Conservation (phyloP, 441 rosid species). For the Codiaeum variegatum region DNA sequence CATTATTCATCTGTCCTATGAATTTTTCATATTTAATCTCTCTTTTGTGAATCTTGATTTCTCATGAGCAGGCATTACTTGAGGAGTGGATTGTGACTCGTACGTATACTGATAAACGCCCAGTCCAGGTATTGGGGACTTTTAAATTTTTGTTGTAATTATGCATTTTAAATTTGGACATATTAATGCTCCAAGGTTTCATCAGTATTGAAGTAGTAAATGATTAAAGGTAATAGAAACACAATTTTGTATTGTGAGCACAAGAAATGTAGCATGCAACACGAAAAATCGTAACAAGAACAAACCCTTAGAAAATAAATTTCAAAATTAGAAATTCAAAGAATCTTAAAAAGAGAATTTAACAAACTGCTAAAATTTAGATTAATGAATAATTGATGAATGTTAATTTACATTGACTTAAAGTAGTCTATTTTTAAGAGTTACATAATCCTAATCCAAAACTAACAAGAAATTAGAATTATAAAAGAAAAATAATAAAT, state of each 20-base stretch:
- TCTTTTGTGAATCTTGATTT: slow-evolving; percentile 9
- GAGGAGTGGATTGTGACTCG: slow-evolving; percentile 89
- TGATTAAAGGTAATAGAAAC: neutral
- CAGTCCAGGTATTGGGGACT: slow-evolving; percentile 47
- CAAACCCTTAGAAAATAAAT: no score
- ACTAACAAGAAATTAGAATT: no score
- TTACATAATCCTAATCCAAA: no score
- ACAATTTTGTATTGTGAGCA: neutral
- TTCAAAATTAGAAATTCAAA: no score
- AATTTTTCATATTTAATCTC: neutral
- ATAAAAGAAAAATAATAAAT: no score
- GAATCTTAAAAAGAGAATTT: no score
- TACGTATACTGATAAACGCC: slow-evolving; percentile 54
- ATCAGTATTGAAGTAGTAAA: neutral
- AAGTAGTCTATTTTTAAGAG: no score
- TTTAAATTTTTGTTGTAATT: slow-evolving; percentile 8
- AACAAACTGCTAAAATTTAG: no score
- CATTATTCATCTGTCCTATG: neutral
- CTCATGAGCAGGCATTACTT: slow-evolving; percentile 62
- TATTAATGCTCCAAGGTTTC: neutral
- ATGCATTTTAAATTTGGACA: neutral
- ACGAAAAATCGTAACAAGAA: no score
- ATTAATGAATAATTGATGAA: no score
- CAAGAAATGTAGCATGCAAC: no score
- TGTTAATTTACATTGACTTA: no score